phyloP scores from a whole-genome alignment of 2,329 filamentous ascomycete species.

The Delphinella strobiligena region DNA sequence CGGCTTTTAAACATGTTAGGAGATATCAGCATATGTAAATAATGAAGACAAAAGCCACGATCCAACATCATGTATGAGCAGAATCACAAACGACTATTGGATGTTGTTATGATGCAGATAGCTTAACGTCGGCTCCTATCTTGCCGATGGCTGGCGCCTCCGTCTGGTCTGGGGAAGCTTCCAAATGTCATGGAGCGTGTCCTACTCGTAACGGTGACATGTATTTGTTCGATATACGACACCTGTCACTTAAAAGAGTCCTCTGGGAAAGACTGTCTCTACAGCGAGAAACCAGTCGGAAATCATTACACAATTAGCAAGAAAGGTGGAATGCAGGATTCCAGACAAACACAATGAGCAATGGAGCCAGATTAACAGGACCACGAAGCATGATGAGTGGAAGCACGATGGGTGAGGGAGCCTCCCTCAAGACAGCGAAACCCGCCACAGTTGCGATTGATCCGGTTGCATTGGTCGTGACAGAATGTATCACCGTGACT shows the following conservation, averaged over 20 bases:
- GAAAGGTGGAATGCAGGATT: not conserved
- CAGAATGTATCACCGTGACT: slow-evolving; percentile 97
- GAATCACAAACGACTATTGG: no score
- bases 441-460: slow-evolving; percentile 23
- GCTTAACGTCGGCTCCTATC: no score
- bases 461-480: slow-evolving; percentile 60
- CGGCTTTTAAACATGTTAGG: no score
- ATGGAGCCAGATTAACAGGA: slow-evolving; percentile 1
- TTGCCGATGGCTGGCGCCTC: no score
- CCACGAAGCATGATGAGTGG: not conserved
- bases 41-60: no score
- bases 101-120: no score
- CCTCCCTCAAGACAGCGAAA: slow-evolving; percentile 3
- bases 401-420: slow-evolving; percentile 1
- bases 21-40: no score
- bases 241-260: no score
- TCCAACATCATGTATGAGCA: no score
- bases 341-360: slow-evolving; percentile 5
- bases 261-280: no score
- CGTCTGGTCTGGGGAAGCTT: not conserved
- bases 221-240: not conserved
- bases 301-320: no score
- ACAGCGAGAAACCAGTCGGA: no score
- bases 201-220: not conserved
- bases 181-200: not conserved